Conservation (phyloP, 163 green algal species). For the Scenedesmus sp. region DNA sequence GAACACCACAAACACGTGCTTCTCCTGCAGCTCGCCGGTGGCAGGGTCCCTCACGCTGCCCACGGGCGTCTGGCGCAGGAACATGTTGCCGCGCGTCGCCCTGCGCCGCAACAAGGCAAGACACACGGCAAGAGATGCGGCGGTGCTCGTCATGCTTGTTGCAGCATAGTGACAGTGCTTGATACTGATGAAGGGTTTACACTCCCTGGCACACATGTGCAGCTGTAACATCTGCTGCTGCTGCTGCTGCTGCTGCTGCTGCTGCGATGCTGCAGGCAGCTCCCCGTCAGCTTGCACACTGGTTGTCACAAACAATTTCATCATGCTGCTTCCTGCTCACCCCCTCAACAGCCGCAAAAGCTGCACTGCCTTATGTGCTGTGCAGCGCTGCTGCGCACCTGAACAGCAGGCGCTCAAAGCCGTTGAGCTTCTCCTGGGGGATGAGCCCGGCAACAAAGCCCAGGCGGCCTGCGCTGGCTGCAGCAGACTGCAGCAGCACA, state of each 20-base stretch:
- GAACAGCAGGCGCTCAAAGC: conserved; percentile 95
- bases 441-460: conserved; percentile 87
- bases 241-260: no score
- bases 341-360: neutral
- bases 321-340: neutral
- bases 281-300: no score
- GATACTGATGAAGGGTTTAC: neutral
- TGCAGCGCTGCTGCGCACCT: neutral
- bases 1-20: conserved; percentile 99
- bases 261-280: no score
- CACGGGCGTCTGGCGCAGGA: conserved; percentile 85
- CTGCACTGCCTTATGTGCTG: neutral
- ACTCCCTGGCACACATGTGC: no score
- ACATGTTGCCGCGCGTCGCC: conserved; percentile 99
- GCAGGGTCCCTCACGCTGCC: conserved; percentile 90
- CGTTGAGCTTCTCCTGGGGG: conserved; percentile 80
- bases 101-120: conserved; percentile 39
- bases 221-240: no score
- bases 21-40: conserved; percentile 91
- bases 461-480: conserved; percentile 68
- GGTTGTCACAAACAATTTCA: no score
- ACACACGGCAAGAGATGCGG: neutral
- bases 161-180: neutral
- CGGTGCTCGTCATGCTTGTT: neutral
- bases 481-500: conserved; percentile 53